Base-by-base conservation (phyloP, 2,329 filamentous ascomycete genomes). In the Epichloe elymi region DNA sequence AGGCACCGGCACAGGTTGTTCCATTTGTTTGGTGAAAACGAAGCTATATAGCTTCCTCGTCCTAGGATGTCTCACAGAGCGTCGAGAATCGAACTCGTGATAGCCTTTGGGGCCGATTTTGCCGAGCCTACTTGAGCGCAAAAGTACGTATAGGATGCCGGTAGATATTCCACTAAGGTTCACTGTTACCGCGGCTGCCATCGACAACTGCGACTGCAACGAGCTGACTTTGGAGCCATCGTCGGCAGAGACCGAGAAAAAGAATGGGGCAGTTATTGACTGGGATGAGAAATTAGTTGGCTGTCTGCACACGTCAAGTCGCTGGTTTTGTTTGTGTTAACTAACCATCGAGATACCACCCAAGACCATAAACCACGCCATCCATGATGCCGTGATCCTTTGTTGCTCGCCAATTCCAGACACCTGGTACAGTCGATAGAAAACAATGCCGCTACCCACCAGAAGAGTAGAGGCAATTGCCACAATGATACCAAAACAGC, bases 141-240 rank as follows among this genome's bases (percentile, higher is more conserved):
- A 70, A 58, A 85, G 83, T 8, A 86, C 68, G 57, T 86, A 82
- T 23, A 86, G 71, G 15, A 80, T 75, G 4, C 82, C 80, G 15
- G 78, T 82, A 61, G 82, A 72, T 15, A 86, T 66, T 2, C 83
- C 83, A 0, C 82, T 81, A 2, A 84, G 70, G 59, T 85, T 85
- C 15, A 80, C 71, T 3, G 82, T 78, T 6, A 86, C 78, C 15
- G 81, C 77, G 26, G 80, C 79, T 40, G 85, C 75, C 71, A 83
- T 80, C 2, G 79, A 73, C 4, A 82, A 66, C 52, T 63, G 75
- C 43, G 76, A 67, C 11, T 51, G 53, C 8, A 46, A 11, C 3
- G 26, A 3, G 20, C 72, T 69, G 30, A 70, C 63, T 47, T 66
- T 62, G 37, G 67, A 63, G 46, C 63, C 58, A 43, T 70, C 62